phyloP scores from a whole-genome alignment of 306 rosid genomes.

The Casuarina equisetifolia region DNA sequence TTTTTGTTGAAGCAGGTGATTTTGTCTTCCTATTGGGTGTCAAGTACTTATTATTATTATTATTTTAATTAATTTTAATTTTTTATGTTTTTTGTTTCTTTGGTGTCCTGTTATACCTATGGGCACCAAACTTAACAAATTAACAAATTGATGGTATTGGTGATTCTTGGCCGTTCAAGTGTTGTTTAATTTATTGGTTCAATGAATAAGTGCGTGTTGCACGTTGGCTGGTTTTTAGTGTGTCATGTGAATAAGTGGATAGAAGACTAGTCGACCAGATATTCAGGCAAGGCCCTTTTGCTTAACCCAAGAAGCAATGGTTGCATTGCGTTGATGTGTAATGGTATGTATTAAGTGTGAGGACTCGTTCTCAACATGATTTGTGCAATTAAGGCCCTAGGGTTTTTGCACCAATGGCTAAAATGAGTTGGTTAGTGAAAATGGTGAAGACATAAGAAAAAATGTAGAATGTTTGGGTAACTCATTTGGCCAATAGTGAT shows the following conservation, averaged over 20 bases:
- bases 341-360: too few relatives aligned
- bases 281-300: too few relatives aligned
- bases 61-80: too few relatives aligned
- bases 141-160: not conserved
- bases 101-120: not conserved
- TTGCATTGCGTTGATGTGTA: too few relatives aligned
- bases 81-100: not conserved
- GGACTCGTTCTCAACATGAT: too few relatives aligned
- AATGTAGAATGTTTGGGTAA: not conserved
- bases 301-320: too few relatives aligned
- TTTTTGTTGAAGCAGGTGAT: slow-evolving; percentile 65
- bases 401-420: not conserved
- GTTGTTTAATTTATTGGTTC: too few relatives aligned
- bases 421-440: not conserved
- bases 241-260: too few relatives aligned
- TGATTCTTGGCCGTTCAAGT: not conserved
- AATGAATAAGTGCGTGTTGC: too few relatives aligned
- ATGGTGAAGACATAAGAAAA: not conserved
- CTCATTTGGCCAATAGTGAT: not conserved
- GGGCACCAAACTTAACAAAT: not conserved
- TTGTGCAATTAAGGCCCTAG: not conserved
- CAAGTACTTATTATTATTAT: not conserved
- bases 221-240: too few relatives aligned
- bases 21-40: slow-evolving; percentile 1
- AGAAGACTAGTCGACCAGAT: too few relatives aligned